Percentiles rank a stretch among this genome's conserved stretches.
phyloP scores from a whole-genome alignment of 345 rosid species.

The Dovyalis caffra region DNA sequence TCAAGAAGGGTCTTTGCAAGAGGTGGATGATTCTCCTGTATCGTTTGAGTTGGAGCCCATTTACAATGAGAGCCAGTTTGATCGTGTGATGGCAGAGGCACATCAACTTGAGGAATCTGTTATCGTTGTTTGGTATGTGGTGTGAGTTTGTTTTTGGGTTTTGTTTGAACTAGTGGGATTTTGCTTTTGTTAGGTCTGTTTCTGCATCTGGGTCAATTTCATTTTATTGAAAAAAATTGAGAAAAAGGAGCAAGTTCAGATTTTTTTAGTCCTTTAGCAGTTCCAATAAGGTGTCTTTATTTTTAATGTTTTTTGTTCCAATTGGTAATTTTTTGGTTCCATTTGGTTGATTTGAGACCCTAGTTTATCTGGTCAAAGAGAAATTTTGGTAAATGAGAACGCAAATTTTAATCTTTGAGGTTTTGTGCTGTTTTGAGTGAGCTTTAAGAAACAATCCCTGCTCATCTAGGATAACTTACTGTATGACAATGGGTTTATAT shows the following conservation, averaged over 20 bases:
- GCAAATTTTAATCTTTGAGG: not conserved
- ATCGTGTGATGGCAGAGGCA: conserved; percentile 75
- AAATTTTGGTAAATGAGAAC: not conserved
- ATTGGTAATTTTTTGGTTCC: not conserved
- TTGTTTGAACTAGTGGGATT: conserved; percentile 3
- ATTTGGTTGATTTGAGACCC: not conserved
- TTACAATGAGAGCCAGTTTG: conserved; percentile 62
- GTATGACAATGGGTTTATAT: not conserved
- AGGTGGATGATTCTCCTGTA: conserved; percentile 62
- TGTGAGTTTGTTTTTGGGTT: not conserved
- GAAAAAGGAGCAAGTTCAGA: not conserved
- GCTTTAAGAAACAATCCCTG: not conserved
- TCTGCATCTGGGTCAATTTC: not conserved
- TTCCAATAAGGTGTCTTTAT: not conserved
- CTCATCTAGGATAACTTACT: not conserved
- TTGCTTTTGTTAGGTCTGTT: conserved; percentile 11
- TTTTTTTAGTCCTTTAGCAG: not conserved
- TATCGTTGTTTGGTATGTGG: conserved; percentile 67
- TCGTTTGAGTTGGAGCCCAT: conserved; percentile 55
- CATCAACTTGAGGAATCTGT: conserved; percentile 60
- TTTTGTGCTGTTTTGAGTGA: not conserved
- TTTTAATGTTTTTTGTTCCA: not conserved
- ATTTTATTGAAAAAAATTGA: not conserved
- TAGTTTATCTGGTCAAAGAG: not conserved
- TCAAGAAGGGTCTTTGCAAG: conserved; percentile 40